A percentile compares a stretch with the other conserved stretches of the same genome.
Conservation (phyloP, 805 yeast genomes). For the Groenewaldozyma salmanticensis region DNA sequence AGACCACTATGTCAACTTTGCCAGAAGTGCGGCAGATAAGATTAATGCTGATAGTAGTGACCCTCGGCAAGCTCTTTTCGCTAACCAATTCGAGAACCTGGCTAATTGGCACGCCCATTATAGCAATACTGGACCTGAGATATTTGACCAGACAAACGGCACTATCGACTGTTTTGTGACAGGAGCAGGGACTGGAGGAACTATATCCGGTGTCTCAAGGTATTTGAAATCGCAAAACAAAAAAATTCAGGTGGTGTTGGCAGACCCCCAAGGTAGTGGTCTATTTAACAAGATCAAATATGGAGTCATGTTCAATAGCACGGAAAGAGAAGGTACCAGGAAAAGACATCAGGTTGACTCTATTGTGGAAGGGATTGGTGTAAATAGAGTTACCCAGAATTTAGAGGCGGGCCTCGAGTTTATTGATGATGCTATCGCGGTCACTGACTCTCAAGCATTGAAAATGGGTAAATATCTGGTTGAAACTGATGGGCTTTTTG, state of each 20-base stretch:
- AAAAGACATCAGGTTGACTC: conserved; percentile 96
- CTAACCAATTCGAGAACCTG: conserved; percentile 92
- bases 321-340: conserved; percentile 86
- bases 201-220: conserved; percentile 82
- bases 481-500: conserved; percentile 76
- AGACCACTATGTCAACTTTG: conserved; percentile 83
- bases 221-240: conserved; percentile 47
- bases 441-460: conserved; percentile 69
- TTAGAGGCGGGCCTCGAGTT: conserved; percentile 58
- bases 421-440: conserved; percentile 73
- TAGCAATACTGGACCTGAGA: conserved; percentile 84
- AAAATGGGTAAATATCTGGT: conserved; percentile 81
- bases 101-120: conserved; percentile 83
- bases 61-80: conserved; percentile 60
- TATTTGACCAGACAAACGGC: conserved; percentile 55
- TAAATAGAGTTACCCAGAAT: conserved; percentile 78
- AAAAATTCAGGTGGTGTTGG: conserved; percentile 47
- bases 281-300: conserved; percentile 71
- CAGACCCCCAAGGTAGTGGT: conserved; percentile 97
- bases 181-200: conserved; percentile 97
- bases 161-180: conserved; percentile 66
- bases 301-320: conserved; percentile 89
- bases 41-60: conserved; percentile 32
- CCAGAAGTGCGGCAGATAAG: conserved; percentile 53
- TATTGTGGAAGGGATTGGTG: conserved; percentile 84